phyloP scores from a whole-genome alignment of 306 rosid species.

The Sicyos edulis region DNA sequence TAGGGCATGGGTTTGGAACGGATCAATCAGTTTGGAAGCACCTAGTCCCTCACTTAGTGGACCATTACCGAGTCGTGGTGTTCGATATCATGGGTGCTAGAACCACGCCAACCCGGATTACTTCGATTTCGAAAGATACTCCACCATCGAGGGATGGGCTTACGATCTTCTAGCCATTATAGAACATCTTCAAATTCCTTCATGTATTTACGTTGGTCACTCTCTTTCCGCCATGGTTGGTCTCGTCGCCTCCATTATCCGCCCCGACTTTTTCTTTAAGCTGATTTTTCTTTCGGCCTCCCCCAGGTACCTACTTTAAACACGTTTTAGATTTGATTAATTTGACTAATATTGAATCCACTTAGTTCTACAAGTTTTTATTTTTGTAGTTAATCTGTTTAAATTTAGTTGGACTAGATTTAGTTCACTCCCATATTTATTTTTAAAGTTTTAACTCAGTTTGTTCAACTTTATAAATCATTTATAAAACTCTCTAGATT shows the following conservation, averaged over 20 bases:
- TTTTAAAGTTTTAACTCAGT: no score
- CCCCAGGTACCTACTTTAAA: conserved; percentile 46
- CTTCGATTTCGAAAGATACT: conserved; percentile 64
- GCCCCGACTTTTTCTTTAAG: conserved; percentile 63
- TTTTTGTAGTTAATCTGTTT: no score
- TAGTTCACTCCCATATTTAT: no score
- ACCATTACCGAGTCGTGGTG: conserved; percentile 42
- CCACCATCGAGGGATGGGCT: conserved; percentile 55
- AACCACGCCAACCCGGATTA: conserved; percentile 68
- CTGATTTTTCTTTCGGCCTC: conserved; percentile 51
- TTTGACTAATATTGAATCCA: no score
- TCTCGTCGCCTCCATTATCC: conserved; percentile 48
- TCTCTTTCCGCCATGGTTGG: conserved; percentile 78
- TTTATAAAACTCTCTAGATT: no score
- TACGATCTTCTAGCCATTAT: conserved; percentile 60
- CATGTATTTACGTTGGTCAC: conserved; percentile 69
- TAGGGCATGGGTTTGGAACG: conserved; percentile 77
- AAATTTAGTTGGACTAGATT: no score
- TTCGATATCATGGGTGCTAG: conserved; percentile 81
- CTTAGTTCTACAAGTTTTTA: no score
- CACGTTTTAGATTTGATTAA: no score
- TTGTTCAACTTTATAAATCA: no score
- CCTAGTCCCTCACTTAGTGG: conserved; percentile 49
- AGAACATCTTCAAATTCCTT: conserved; percentile 41
- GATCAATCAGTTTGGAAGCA: conserved; percentile 84